Evolutionary conservation across 2,329 filamentous ascomycete genomes (phyloP).

Genomic region (Bipolaris cookei): DNA sequence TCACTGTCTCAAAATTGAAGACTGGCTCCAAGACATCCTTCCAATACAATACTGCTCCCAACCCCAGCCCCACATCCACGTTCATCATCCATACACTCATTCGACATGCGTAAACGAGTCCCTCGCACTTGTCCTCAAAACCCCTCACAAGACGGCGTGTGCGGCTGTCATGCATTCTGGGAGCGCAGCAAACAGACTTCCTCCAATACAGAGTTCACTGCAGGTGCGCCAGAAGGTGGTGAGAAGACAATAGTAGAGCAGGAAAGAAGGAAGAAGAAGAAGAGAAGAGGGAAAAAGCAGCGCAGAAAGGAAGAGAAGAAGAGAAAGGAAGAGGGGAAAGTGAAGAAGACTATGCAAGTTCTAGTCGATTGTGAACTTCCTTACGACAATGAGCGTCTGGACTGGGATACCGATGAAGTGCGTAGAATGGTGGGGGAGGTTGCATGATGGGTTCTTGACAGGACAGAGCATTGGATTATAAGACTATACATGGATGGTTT

Average conservation of each 20-base stretch:
- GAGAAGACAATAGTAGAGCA: not conserved
- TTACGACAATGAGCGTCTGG: constrained; percentile 22
- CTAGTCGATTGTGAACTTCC: constrained; percentile 22
- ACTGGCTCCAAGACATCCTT: not conserved
- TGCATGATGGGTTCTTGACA: not conserved
- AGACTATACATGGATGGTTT: not conserved
- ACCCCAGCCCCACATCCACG: not conserved
- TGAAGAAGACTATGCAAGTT: not conserved
- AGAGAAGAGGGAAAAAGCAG: not conserved
- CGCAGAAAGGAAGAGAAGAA: not conserved
- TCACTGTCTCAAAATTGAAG: not conserved
- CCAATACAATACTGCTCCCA: not conserved
- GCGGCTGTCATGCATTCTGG: constrained; percentile 38
- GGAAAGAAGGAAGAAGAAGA: not conserved
- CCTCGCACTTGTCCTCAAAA: constrained; percentile 15
- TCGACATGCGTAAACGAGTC: constrained; percentile 1
- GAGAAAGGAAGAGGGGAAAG: not conserved
- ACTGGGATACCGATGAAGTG: constrained; percentile 37
- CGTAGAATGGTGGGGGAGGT: constrained; percentile 33
- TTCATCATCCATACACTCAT: not conserved
- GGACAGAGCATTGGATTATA: not conserved
- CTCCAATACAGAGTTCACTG: not conserved
- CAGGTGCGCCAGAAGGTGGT: not conserved
- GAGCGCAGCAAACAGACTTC: not conserved
- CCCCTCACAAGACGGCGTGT: constrained; percentile 28